Conservation (phyloP, 352 stramenopile genomes). For the Phytophthora palmivora region DNA sequence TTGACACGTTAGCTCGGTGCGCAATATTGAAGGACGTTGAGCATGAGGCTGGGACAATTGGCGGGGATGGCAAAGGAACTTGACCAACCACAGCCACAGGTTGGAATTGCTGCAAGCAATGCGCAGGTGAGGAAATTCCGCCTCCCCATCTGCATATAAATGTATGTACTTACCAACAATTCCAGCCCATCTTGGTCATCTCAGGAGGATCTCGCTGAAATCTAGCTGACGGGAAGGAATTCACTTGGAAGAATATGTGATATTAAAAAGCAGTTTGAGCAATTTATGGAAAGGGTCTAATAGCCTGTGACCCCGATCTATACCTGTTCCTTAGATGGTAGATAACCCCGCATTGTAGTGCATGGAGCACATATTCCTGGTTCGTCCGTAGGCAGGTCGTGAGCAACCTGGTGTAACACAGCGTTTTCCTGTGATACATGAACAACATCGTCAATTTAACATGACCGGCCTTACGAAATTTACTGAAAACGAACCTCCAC, state of each 20-base stretch:
- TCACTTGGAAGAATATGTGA: constrained; percentile 14
- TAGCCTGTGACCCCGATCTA: constrained; percentile 1
- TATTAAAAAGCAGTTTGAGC: constrained; percentile 7
- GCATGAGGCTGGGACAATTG: too few species aligned
- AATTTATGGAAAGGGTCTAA: background rate
- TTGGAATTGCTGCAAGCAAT: too few species aligned
- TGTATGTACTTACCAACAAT: constrained; percentile 10
- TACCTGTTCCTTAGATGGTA: constrained; percentile 8
- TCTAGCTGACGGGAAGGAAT: constrained; percentile 13
- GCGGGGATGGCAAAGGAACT: too few species aligned
- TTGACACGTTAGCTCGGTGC: background rate
- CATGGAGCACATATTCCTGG: constrained; percentile 59
- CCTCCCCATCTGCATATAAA: constrained; percentile 1
- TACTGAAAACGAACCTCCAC: constrained; percentile 49
- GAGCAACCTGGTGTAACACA: constrained; percentile 41
- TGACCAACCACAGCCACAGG: background rate
- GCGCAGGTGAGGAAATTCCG: too few species aligned
- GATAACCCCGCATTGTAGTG: constrained; percentile 41
- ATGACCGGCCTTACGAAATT: too few species aligned
- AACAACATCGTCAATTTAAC: too few species aligned
- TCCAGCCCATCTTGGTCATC: constrained; percentile 15
- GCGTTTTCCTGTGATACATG: constrained; percentile 45
- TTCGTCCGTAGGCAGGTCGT: constrained; percentile 68
- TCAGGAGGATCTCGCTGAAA: constrained; percentile 3
- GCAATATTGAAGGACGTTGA: constrained; percentile 26